These are phyloP conservation scores for Nakazawaea sp. DNA, from an alignment of 805 yeast genomes.

Conservation along the genomic window DNA sequence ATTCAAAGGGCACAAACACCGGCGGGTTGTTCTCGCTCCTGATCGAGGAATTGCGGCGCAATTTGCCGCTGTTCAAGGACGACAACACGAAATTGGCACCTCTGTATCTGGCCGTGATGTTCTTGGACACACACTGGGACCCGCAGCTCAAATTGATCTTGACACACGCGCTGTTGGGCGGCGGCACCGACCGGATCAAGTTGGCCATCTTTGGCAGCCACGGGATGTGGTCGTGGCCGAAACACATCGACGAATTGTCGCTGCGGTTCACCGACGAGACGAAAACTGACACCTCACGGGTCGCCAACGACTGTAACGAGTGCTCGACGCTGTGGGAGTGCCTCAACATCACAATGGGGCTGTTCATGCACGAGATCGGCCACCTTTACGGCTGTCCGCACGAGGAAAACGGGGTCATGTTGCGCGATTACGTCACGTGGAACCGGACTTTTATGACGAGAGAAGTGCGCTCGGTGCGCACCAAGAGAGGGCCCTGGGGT, in stretches of 20 bases:
- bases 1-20: constrained; percentile 57
- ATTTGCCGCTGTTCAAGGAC: constrained; percentile 47
- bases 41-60: constrained; percentile 54
- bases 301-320: constrained; percentile 86
- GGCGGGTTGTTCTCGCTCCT: constrained; percentile 82
- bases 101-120: constrained; percentile 78
- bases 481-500: constrained; percentile 38
- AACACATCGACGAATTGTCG: constrained; percentile 62
- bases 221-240: constrained; percentile 90
- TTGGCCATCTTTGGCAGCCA: constrained; percentile 94
- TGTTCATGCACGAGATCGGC: constrained; percentile 94
- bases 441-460: constrained; percentile 76
- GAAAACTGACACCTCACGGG: constrained; percentile 50
- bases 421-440: constrained; percentile 75
- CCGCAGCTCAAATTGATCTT: constrained; percentile 45
- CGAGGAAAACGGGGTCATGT: constrained; percentile 85
- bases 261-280: constrained; percentile 72
- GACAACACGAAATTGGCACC: constrained; percentile 31
- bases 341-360: constrained; percentile 79
- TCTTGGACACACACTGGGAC: constrained; percentile 85
- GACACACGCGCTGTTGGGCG: constrained; percentile 94
- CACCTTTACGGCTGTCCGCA: constrained; percentile 90
- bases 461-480: constrained; percentile 53
- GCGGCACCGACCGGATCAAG: constrained; percentile 63
- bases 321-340: constrained; percentile 92